These are phyloP conservation scores for Thymus mandschuricus DNA, from an alignment of 257 asterid genomes.

Conservation along the genomic window DNA sequence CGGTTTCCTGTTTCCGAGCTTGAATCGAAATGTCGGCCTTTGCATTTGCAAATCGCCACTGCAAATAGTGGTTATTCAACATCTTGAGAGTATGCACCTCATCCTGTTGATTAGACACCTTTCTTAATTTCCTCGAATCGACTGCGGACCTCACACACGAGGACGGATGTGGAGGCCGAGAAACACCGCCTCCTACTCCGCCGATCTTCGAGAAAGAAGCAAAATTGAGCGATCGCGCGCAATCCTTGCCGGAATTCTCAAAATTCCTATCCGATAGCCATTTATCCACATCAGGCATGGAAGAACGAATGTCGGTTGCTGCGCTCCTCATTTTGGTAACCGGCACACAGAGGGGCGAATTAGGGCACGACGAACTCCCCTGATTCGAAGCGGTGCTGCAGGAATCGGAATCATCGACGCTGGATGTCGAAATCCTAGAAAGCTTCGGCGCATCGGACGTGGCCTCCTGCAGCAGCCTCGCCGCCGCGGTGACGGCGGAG, in stretches of 20 bases:
- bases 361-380: conserved; percentile 61
- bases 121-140: conserved; percentile 59
- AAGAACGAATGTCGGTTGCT: conserved; percentile 47
- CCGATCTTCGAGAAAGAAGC: conserved; percentile 47
- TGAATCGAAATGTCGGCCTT: conserved; percentile 61
- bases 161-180: conserved; percentile 76
- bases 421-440: conserved; percentile 45
- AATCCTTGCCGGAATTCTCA: conserved; percentile 36
- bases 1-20: conserved; percentile 54
- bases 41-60: conserved; percentile 72
- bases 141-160: conserved; percentile 45
- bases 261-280: conserved; percentile 49
- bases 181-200: conserved; percentile 52
- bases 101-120: conserved; percentile 50
- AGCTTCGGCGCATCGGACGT: conserved; percentile 48
- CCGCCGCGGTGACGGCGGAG: conserved; percentile 62
- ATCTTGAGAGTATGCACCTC: conserved; percentile 71
- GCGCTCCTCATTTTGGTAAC: conserved; percentile 35
- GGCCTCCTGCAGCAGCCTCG: conserved; percentile 70
- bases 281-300: conserved; percentile 63
- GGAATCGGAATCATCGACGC: conserved; percentile 39
- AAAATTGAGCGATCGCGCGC: conserved; percentile 63
- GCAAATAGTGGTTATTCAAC: conserved; percentile 58
- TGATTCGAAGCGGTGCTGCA: conserved; percentile 35
- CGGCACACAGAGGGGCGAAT: conserved; percentile 49